Percentiles rank a stretch among this genome's conserved stretches.
These are phyloP conservation scores for Ceratocystiopsis sp. DNA, from an alignment of 2,329 filamentous ascomycete genomes.

Conservation along the genomic window DNA sequence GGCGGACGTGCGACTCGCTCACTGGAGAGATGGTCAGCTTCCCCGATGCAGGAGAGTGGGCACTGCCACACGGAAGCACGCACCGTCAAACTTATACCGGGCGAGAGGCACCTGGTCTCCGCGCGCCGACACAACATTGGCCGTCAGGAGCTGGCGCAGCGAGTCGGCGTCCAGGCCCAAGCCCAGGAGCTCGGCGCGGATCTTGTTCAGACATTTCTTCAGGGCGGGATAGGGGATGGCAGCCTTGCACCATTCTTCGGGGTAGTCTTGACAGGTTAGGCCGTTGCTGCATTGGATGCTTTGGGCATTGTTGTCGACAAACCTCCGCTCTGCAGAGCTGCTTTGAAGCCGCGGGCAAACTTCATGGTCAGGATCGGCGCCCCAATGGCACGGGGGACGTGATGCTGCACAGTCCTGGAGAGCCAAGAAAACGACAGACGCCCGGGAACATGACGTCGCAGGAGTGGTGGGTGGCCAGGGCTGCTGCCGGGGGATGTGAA, in stretches of 20 bases:
- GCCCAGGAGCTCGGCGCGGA: constrained; percentile 51
- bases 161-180: constrained; percentile 59
- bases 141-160: constrained; percentile 44
- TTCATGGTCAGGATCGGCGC: constrained; percentile 42
- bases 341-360: constrained; percentile 65
- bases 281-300: too few relatives aligned
- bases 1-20: constrained; percentile 29
- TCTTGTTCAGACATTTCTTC: constrained; percentile 77
- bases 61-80: too few relatives aligned
- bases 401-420: too few relatives aligned
- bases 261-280: constrained; percentile 38
- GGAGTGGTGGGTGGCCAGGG: too few relatives aligned
- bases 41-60: neutral
- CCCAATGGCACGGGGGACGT: too few relatives aligned
- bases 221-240: constrained; percentile 73
- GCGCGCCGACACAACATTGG: constrained; percentile 22
- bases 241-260: constrained; percentile 51
- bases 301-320: too few relatives aligned
- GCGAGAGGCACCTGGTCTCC: constrained; percentile 14
- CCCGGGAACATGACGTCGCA: too few relatives aligned
- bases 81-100: constrained; percentile 39
- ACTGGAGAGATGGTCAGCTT: constrained; percentile 1
- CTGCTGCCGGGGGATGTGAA: too few relatives aligned
- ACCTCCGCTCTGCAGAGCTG: constrained; percentile 31
- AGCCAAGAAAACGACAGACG: too few relatives aligned